Conservation (phyloP, 345 rosid species). For the Limnanthes douglasii region DNA sequence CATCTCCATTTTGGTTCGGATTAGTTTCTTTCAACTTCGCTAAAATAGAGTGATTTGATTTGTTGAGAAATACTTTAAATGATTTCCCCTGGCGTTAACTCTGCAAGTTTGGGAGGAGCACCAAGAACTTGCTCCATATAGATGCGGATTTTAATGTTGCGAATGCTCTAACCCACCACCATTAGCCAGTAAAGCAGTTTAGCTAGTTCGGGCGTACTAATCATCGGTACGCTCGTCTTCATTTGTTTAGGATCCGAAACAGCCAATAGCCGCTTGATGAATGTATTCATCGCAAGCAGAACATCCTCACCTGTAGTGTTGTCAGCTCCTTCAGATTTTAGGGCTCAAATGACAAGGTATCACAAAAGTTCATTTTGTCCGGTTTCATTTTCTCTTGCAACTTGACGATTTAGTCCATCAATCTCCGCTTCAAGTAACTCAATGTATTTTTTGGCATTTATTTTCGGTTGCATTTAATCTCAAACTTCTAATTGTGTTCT, state of each 20-base stretch:
- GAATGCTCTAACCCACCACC: slow-evolving; percentile 93
- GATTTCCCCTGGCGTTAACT: slow-evolving; percentile 79
- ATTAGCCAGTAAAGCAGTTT: slow-evolving; percentile 85
- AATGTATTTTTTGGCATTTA: slow-evolving; percentile 56
- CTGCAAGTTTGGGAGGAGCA: slow-evolving; percentile 55
- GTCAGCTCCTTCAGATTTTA: slow-evolving; percentile 73
- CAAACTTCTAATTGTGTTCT: too few relatives aligned
- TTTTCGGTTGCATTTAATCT: too few relatives aligned
- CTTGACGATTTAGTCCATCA: slow-evolving; percentile 50
- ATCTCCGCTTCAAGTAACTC: slow-evolving; percentile 74
- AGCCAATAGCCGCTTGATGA: slow-evolving; percentile 63
- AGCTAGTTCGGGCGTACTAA: slow-evolving; percentile 75
- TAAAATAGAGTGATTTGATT: too few relatives aligned
- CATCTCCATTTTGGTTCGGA: too few relatives aligned
- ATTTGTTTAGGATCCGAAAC: slow-evolving; percentile 47
- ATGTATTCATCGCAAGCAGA: slow-evolving; percentile 59
- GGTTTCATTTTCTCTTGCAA: slow-evolving; percentile 28
- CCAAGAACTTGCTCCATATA: slow-evolving; percentile 96
- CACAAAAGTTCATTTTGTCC: slow-evolving; percentile 61
- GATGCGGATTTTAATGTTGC: slow-evolving; percentile 88
- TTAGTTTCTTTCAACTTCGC: too few relatives aligned
- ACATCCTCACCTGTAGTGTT: slow-evolving; percentile 69
- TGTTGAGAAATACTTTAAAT: too few relatives aligned
- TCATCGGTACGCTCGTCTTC: slow-evolving; percentile 66
- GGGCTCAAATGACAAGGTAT: slow-evolving; percentile 57